Conservation (phyloP, 306 rosid species). For the Pyrus pyrifolia region DNA sequence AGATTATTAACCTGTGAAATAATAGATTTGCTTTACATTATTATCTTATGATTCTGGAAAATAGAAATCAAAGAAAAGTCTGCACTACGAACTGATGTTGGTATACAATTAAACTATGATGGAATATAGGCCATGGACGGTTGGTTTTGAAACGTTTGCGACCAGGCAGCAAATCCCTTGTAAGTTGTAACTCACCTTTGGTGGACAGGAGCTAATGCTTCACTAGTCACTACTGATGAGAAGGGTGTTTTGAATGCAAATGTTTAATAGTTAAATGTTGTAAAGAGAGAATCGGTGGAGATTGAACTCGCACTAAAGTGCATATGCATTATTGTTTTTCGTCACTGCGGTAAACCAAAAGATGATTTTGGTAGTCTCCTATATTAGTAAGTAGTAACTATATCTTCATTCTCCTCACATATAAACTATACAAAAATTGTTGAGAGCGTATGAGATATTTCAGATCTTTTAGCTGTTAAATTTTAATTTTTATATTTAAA, state of each 20-base stretch:
- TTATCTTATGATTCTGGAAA: not conserved
- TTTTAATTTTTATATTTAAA: not conserved
- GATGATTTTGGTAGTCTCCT: not conserved
- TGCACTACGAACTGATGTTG: not conserved
- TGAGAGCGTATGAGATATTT: no score
- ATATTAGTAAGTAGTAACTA: not conserved
- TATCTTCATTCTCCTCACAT: not conserved
- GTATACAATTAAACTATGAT: not conserved
- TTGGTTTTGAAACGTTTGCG: not conserved
- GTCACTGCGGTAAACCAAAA: not conserved
- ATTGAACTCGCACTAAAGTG: no score
- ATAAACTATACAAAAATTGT: no score
- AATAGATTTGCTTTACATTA: not conserved
- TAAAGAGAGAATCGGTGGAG: no score
- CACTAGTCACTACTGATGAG: slow-evolving; percentile 16
- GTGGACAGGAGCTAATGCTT: not conserved
- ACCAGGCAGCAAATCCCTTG: not conserved
- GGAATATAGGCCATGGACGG: not conserved
- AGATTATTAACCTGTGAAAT: not conserved
- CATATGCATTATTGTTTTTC: no score
- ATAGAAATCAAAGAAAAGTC: not conserved
- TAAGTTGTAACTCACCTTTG: not conserved
- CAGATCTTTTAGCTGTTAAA: not conserved
- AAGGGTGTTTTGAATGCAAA: slow-evolving; percentile 18
- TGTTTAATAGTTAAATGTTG: not conserved